These are phyloP conservation scores for Coniferiporia weirii DNA, from an alignment of 1,284 basidiomycete genomes.

Conservation along the genomic window DNA sequence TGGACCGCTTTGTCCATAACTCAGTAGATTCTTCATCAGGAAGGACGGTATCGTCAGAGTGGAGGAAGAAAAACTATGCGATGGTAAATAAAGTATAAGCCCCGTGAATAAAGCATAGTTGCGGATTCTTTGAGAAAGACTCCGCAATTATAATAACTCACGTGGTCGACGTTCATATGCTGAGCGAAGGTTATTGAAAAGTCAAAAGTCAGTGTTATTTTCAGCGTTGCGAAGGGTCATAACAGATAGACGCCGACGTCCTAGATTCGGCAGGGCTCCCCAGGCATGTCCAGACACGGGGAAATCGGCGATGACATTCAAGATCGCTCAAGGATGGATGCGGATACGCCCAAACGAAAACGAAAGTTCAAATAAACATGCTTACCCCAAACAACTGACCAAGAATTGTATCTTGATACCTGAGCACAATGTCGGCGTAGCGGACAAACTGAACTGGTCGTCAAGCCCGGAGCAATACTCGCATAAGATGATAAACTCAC, in stretches of 20 bases:
- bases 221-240: slow-evolving; percentile 7
- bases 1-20: not conserved
- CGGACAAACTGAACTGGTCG: slow-evolving; percentile 54
- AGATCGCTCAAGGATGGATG: not conserved
- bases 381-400: slow-evolving; percentile 84
- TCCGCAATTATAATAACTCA: slow-evolving; percentile 31
- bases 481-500: slow-evolving; percentile 39
- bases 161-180: slow-evolving; percentile 78
- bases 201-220: slow-evolving; percentile 10
- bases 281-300: not conserved
- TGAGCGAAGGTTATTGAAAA: slow-evolving; percentile 24
- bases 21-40: slow-evolving; percentile 13
- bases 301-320: not conserved
- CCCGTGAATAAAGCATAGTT: not conserved
- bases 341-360: slow-evolving; percentile 7
- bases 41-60: slow-evolving; percentile 13
- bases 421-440: slow-evolving; percentile 77
- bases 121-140: not conserved
- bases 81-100: not conserved
- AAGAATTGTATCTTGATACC: slow-evolving; percentile 88
- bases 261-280: not conserved
- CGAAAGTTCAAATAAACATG: slow-evolving; percentile 15
- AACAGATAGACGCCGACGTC: not conserved
- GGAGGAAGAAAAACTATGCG: slow-evolving; percentile 16
- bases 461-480: slow-evolving; percentile 11